Base-by-base conservation (phyloP, 805 yeast species). In the Nakazawaea populi region DNA sequence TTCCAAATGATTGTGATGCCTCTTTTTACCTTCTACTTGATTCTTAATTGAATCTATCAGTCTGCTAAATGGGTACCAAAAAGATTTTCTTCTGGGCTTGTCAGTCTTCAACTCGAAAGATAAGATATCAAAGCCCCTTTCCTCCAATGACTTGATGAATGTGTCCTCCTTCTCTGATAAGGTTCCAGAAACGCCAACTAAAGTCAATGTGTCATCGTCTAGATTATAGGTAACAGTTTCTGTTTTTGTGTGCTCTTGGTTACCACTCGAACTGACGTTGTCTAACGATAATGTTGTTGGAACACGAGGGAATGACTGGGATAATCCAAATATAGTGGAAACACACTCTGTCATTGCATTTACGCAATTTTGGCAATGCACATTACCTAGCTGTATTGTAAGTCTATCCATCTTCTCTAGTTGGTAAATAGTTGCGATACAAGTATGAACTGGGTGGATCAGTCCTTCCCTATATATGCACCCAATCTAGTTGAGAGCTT, bases 331-430 rank as follows among this genome's bases (percentile, higher is more conserved):
- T 30, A 58, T 47, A 11, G 58, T 51, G 4, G 63, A 44, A 11
- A 78, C 52, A 1, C 64, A 53, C 6, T 55, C 49, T 14, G 56
- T 55, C 24, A 82, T 67, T 10, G 71, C 61, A 3, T 55, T 55
- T 53, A 73, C 76, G 58, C 87, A 82, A 38, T 75, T 76, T 3
- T 65, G 67, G 58, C 87, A 82, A 59, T 82, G 87, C 38, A 82
- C 69, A 54, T 83, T 82, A 4, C 66, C 68, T 38, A 80, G 55
- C 4, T 42, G 49, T 4, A 61, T 43, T 6, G 53, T 53, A n/a
- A 62, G 48, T 38, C 50, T 56, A 51, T 61, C 65, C 66, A 62
- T 62, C 12, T 12, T 45, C 5, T 34, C 8, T 24, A 18, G 24
- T 18, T 18, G 24, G 24, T 18, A 18, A 18, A 18, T 18, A 18